A percentile compares a stretch with the other conserved stretches of the same genome.
Evolutionary conservation across 2,329 filamentous ascomycete species (phyloP).

Genomic region (Metarhizium brunneum): DNA sequence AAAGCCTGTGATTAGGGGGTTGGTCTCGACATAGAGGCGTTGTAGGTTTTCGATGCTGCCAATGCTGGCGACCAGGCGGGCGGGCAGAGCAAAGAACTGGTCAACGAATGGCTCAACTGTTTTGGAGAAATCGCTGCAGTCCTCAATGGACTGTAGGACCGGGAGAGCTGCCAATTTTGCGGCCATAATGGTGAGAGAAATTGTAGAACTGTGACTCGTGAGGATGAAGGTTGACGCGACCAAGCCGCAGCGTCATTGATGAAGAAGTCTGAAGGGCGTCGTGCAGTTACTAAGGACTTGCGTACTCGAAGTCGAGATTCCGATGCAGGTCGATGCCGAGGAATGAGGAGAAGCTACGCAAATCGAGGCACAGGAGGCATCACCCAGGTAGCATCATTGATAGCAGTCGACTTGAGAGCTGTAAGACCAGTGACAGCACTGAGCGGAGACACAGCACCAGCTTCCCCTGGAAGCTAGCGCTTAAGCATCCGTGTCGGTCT

Average conservation of each 20-base stretch:
- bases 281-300: neutral
- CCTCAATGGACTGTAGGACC: constrained; percentile 55
- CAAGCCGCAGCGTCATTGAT: neutral
- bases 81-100: constrained; percentile 62
- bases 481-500: no score
- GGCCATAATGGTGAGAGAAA: neutral
- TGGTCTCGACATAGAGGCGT: constrained; percentile 71
- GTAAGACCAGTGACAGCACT: no score
- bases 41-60: constrained; percentile 53
- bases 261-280: neutral
- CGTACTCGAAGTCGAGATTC: no score
- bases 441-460: no score
- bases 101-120: constrained; percentile 67
- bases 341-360: neutral
- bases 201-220: neutral
- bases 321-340: neutral
- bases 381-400: no score
- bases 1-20: constrained; percentile 71
- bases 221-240: neutral
- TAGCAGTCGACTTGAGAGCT: no score
- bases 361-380: neutral
- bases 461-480: no score
- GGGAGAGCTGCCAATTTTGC: constrained; percentile 56
- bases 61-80: constrained; percentile 50
- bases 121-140: constrained; percentile 67